Evolutionary conservation across 805 yeast genomes (phyloP).

Genomic region (Candida adriatica): DNA sequence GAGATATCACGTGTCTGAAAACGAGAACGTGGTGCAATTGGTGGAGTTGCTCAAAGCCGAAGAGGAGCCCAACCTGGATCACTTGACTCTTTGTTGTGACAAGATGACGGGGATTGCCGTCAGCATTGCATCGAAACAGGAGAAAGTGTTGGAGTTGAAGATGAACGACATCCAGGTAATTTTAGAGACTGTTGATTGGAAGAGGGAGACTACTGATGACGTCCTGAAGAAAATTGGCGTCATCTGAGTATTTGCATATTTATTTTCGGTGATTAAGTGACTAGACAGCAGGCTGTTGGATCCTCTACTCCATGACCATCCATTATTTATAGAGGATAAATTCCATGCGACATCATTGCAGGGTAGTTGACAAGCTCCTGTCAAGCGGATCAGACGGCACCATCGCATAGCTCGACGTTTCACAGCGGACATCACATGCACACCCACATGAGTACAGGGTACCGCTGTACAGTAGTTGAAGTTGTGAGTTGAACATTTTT

Average conservation of each 20-base stretch:
- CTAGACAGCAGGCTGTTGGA: too few species aligned
- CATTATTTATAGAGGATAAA: too few species aligned
- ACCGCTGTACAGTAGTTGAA: too few species aligned
- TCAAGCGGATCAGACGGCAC: too few species aligned
- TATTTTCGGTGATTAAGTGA: neutral
- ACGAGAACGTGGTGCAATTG: conserved; percentile 4
- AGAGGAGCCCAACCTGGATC: neutral
- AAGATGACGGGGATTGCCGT: conserved; percentile 5
- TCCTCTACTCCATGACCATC: too few species aligned
- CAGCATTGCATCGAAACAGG: conserved; percentile 4
- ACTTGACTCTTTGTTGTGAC: conserved; percentile 4
- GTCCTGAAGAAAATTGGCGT: conserved; percentile 29
- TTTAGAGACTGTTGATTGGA: conserved; percentile 28
- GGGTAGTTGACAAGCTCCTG: too few species aligned
- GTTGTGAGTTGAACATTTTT: too few species aligned
- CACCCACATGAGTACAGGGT: too few species aligned
- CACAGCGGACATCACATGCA: too few species aligned
- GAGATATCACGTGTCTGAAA: conserved; percentile 3
- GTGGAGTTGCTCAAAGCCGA: conserved; percentile 3
- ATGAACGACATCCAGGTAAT: conserved; percentile 23
- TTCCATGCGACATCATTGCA: too few species aligned
- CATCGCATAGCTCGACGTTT: too few species aligned
- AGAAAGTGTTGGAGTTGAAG: conserved; percentile 5
- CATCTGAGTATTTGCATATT: conserved; percentile 4
- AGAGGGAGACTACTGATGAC: conserved; percentile 27